These are phyloP conservation scores for Carex myosuroides DNA, from an alignment of 176 grass and related monocot species.

Conservation along the genomic window DNA sequence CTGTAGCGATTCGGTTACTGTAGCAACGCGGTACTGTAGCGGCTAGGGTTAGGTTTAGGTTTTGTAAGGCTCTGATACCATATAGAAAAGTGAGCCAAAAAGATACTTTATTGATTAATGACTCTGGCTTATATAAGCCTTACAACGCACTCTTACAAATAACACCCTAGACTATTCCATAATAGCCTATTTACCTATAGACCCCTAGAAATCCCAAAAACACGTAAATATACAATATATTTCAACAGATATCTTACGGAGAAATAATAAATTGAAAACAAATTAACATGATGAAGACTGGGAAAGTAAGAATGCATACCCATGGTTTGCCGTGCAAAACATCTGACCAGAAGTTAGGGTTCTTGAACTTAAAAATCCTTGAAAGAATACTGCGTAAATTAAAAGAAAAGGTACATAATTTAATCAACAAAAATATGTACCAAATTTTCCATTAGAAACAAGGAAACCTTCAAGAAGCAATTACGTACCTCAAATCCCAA, in stretches of 20 bases:
- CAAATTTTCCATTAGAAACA: not conserved
- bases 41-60: no score
- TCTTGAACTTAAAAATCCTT: slow-evolving; percentile 93
- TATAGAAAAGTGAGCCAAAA: no score
- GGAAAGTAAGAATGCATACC: slow-evolving; percentile 31
- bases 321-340: slow-evolving; percentile 54
- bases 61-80: no score
- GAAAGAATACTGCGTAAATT: slow-evolving; percentile 56
- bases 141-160: no score
- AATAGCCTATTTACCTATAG: no score
- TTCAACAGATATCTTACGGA: not conserved
- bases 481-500: slow-evolving; percentile 83
- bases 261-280: not conserved
- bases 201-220: no score
- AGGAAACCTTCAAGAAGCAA: not conserved
- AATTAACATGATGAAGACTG: slow-evolving; percentile 7
- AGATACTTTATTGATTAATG: no score
- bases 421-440: not conserved
- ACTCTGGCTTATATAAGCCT: no score
- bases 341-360: slow-evolving; percentile 50
- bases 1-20: no score
- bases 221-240: no score
- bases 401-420: slow-evolving; percentile 16
- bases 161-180: no score
- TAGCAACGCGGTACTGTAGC: no score